Conservation (phyloP, 192 early-diverging fungal species). For the Umbelopsis sp. region DNA sequence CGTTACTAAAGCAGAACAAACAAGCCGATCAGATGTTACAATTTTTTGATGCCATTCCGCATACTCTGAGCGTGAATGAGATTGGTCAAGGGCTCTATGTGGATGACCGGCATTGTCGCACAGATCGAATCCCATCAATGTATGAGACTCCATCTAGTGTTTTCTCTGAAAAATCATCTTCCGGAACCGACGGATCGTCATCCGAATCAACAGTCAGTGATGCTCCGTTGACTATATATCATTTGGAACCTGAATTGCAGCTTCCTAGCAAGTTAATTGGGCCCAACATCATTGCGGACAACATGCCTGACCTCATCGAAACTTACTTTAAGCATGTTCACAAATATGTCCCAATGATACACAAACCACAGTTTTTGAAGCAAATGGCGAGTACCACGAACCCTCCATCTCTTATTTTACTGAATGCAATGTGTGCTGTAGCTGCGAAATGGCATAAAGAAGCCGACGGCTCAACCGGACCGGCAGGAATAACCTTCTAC, state of each 20-base stretch:
- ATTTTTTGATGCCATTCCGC: slow-evolving; percentile 5
- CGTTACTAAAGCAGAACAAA: not conserved
- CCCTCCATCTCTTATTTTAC: slow-evolving; percentile 51
- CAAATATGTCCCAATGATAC: slow-evolving; percentile 56
- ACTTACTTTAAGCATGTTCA: slow-evolving; percentile 58
- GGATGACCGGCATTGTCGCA: slow-evolving; percentile 18
- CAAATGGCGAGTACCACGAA: slow-evolving; percentile 49
- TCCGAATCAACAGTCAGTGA: not conserved
- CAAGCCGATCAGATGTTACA: not conserved
- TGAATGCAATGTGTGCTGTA: slow-evolving; percentile 59
- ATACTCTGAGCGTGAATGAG: slow-evolving; percentile 29
- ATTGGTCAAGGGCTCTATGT: slow-evolving; percentile 39
- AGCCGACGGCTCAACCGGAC: not conserved
- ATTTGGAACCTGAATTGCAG: not conserved
- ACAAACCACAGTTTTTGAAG: slow-evolving; percentile 51
- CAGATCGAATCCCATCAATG: slow-evolving; percentile 17
- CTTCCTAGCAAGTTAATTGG: slow-evolving; percentile 5
- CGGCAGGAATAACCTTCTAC: slow-evolving; percentile 31
- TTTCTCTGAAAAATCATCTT: not conserved
- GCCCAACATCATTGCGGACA: not conserved
- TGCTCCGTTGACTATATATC: not conserved
- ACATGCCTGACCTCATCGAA: slow-evolving; percentile 32
- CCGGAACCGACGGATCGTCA: not conserved
- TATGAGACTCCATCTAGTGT: slow-evolving; percentile 8
- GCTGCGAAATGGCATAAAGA: slow-evolving; percentile 41